A percentile compares a stretch with the other conserved stretches of the same genome.
Conservation (phyloP, 2,329 filamentous ascomycete genomes). For the Colletotrichum abscissum region DNA sequence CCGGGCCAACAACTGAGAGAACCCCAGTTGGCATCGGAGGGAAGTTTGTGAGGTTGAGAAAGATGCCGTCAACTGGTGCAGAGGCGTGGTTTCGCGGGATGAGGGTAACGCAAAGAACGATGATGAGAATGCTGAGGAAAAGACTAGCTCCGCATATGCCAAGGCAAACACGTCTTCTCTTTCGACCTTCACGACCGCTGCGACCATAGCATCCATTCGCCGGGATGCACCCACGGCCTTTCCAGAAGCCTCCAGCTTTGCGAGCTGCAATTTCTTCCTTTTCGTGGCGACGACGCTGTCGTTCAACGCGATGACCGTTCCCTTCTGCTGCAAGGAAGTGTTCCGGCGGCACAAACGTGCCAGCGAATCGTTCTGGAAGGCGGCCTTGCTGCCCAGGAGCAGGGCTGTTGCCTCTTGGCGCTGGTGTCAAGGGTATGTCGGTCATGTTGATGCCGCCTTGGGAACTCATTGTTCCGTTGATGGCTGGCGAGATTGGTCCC, state of each 20-base stretch:
- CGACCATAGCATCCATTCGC: constrained; percentile 74
- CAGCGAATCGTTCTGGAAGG: constrained; percentile 57
- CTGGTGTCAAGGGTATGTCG: constrained; percentile 66
- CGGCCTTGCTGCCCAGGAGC: constrained; percentile 29
- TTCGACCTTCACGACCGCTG: constrained; percentile 71
- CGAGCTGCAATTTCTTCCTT: constrained; percentile 72
- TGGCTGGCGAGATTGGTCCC: constrained; percentile 70
- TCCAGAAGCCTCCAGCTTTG: constrained; percentile 71
- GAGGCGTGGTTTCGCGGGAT: constrained; percentile 48
- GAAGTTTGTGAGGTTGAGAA: constrained; percentile 88
- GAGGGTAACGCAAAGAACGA: constrained; percentile 70
- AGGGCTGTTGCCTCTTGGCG: constrained; percentile 39
- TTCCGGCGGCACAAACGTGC: constrained; percentile 58
- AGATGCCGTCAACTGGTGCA: constrained; percentile 58
- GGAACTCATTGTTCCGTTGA: constrained; percentile 71
- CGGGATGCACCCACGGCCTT: constrained; percentile 72
- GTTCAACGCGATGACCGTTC: constrained; percentile 58
- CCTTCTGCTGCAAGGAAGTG: constrained; percentile 55
- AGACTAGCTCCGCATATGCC: constrained; percentile 62
- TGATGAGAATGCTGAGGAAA: constrained; percentile 64
- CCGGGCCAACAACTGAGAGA: constrained; percentile 80
- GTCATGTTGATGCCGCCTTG: constrained; percentile 70
- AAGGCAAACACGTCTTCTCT: constrained; percentile 70
- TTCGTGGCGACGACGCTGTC: constrained; percentile 66
- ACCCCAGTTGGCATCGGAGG: constrained; percentile 89